Conservation (phyloP, 164 flowering plant species). For the Aristolochia fimbriata region DNA sequence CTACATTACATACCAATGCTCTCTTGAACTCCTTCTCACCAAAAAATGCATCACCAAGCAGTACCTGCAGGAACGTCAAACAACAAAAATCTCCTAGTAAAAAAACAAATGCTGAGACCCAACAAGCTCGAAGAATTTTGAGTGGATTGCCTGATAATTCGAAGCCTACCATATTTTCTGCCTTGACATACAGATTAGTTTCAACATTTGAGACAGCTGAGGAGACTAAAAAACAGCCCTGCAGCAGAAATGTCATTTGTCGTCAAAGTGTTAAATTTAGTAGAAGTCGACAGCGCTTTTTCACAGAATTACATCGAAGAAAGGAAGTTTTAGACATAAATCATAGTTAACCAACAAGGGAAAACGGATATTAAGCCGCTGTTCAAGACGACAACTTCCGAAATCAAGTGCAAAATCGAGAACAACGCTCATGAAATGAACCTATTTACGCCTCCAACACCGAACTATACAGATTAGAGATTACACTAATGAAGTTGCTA, state of each 20-base stretch:
- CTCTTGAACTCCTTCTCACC: slow-evolving; percentile 70
- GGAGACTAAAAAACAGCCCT: slow-evolving; percentile 89
- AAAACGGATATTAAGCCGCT: background rate
- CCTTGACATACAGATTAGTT: slow-evolving; percentile 53
- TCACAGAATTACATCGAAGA: background rate
- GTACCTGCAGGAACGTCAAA: slow-evolving; percentile 34
- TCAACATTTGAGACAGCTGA: slow-evolving; percentile 57
- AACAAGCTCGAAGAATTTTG: background rate
- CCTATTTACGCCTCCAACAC: background rate
- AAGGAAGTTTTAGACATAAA: too few species aligned
- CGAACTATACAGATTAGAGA: background rate
- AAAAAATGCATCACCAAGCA: slow-evolving; percentile 75
- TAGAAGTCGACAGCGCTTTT: too few species aligned
- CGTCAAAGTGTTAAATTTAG: too few species aligned
- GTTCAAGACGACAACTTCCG: background rate
- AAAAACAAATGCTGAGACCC: background rate
- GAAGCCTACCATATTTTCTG: slow-evolving; percentile 57
- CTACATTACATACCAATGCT: slow-evolving; percentile 46
- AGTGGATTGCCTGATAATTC: background rate
- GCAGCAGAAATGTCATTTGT: background rate
- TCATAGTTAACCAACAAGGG: background rate
- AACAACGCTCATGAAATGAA: background rate
- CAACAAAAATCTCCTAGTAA: background rate
- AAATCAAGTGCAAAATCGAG: background rate
- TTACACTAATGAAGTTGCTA: background rate